Percentiles rank a stretch among this genome's conserved stretches.
Conservation (phyloP, 2,329 filamentous ascomycete genomes). For the Penicillium corylophilum region DNA sequence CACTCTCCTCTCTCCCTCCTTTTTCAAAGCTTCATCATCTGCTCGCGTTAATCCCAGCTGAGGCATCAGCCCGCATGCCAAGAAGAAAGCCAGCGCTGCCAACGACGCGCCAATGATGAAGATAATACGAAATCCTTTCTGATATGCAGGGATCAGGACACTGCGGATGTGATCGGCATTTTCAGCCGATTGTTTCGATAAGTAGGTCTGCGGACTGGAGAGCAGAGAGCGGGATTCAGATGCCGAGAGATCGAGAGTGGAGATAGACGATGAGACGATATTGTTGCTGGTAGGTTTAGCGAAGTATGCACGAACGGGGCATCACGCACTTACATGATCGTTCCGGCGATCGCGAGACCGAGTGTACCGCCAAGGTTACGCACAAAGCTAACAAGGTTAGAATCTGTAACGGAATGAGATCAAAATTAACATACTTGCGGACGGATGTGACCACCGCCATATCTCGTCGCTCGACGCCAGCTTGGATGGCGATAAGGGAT, state of each 20-base stretch:
- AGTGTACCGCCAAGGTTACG: constrained; percentile 44
- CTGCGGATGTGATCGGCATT: constrained; percentile 28
- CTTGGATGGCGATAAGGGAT: constrained; percentile 41
- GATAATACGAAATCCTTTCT: constrained; percentile 40
- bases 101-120: constrained; percentile 41
- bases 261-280: constrained; percentile 26
- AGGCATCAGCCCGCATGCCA: constrained; percentile 39
- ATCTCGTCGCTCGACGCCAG: constrained; percentile 39
- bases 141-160: constrained; percentile 37
- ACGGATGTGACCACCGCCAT: constrained; percentile 44
- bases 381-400: constrained; percentile 34
- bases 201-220: constrained; percentile 30
- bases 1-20: constrained; percentile 27
- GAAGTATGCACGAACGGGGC: background rate
- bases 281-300: constrained; percentile 29
- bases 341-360: constrained; percentile 41
- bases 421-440: constrained; percentile 27
- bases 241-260: constrained; percentile 23
- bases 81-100: constrained; percentile 34
- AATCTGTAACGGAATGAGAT: background rate
- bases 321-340: constrained; percentile 37
- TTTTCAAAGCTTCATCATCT: constrained; percentile 33
- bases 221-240: constrained; percentile 27
- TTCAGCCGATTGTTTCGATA: constrained; percentile 25
- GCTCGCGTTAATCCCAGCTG: constrained; percentile 31